Base-by-base conservation (phyloP, 1,139 yeast species). In the Debaryomycetaceae sp. region DNA sequence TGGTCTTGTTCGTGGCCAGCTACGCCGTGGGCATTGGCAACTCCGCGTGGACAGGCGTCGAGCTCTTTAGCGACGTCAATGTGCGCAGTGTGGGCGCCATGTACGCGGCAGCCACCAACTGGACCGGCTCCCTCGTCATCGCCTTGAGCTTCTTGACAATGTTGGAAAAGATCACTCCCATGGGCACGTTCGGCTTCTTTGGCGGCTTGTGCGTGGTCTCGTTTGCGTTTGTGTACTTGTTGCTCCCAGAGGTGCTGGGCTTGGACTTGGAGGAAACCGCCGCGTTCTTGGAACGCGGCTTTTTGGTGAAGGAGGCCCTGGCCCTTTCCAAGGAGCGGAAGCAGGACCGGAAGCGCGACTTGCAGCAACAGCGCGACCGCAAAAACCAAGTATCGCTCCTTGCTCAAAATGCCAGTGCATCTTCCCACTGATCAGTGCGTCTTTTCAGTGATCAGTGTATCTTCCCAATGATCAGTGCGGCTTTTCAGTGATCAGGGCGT, bases 21-120 rank as follows among this genome's bases (percentile, higher is more conserved):
- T 87, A 86, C 51, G 95, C 96, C 25, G 63, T 83, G 40, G 97
- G 97, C 43, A 82, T 86, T 41, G 98, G 98, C 55, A 85, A 87
- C 50, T 87, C 85, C 35, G 97, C 98, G 29, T 87, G 98, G 98
- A 95, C 90, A 46, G 97, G 93, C 48, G 82, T 90, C 31, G 98
- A 87, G 55, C 62, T 86, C 44, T 85, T 87, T 61, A 90, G 96
- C 16, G 94, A 86, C 63, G 68, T 64, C 25, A 73, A 76, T 39
- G 96, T 87, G 23, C 74, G 98, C 51, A 92, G 95, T 32, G 69
- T 85, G 26, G 98, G 97, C 34, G 78, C 86, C 3, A 81, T 94
- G 41, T 78, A 74, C 44, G 87, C 96, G 3, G 82, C 96, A n/a
- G 85, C 87, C 18, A 77, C 90, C 26, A 90, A 90, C 61, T 90